A percentile compares a stretch with the other conserved stretches of the same genome.
Conservation (phyloP, 257 asterid species). For the Orobanche coerulescens region DNA sequence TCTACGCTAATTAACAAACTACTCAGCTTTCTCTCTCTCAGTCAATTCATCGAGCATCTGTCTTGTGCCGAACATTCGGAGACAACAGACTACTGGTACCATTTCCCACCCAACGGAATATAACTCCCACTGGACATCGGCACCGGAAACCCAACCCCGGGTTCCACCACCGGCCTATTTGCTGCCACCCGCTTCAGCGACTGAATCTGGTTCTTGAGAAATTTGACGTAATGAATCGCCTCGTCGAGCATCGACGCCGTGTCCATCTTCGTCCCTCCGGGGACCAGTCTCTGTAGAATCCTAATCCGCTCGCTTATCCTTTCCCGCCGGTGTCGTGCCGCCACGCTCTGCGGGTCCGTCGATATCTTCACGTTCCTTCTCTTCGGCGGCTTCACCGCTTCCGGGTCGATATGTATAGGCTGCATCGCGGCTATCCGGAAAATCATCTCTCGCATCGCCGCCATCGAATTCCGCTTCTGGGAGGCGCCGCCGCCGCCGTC, state of each 20-base stretch:
- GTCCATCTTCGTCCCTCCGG: slow-evolving; percentile 96
- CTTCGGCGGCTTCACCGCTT: slow-evolving; percentile 87
- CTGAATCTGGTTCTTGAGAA: slow-evolving; percentile 75
- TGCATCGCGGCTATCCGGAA: slow-evolving; percentile 92
- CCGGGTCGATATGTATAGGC: slow-evolving; percentile 86
- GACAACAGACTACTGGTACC: slow-evolving; percentile 30
- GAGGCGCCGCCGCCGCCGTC: slow-evolving; percentile 1
- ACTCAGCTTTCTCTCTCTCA: background rate
- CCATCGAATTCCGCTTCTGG: slow-evolving; percentile 56
- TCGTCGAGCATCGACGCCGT: slow-evolving; percentile 95
- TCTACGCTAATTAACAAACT: background rate
- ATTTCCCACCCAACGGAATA: slow-evolving; percentile 40
- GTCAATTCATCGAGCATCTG: slow-evolving; percentile 30
- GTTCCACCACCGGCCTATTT: slow-evolving; percentile 23
- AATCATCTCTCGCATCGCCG: slow-evolving; percentile 90
- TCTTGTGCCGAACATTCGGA: slow-evolving; percentile 28
- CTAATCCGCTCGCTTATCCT: slow-evolving; percentile 83
- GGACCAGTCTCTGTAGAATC: slow-evolving; percentile 78
- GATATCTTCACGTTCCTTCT: slow-evolving; percentile 82
- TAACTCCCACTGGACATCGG: slow-evolving; percentile 73
- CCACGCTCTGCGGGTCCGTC: slow-evolving; percentile 85
- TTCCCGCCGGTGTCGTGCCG: slow-evolving; percentile 87
- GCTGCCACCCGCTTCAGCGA: slow-evolving; percentile 65
- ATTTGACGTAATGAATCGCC: slow-evolving; percentile 85
- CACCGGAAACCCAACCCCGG: slow-evolving; percentile 70